phyloP scores from a whole-genome alignment of 1,284 basidiomycete genomes.

The Tilletia setariae region DNA sequence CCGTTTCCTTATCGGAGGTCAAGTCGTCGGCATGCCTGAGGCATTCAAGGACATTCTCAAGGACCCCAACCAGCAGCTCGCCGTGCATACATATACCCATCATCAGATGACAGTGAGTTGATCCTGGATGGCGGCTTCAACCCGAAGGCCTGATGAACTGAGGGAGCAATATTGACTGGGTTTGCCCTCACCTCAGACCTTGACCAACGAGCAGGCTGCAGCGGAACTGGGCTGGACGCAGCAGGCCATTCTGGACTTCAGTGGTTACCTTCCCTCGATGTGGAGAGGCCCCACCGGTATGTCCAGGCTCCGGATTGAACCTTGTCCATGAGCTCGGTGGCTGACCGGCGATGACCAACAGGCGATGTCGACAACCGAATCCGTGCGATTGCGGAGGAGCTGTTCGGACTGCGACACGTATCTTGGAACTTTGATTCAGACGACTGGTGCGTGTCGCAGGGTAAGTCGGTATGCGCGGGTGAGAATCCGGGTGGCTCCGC shows the following conservation, averaged over 20 bases:
- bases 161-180: not conserved
- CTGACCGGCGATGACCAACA: constrained; percentile 3
- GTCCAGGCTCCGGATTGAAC: not conserved
- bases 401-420: constrained; percentile 54
- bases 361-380: constrained; percentile 49
- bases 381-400: constrained; percentile 43
- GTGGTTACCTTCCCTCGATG: constrained; percentile 57
- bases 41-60: constrained; percentile 12
- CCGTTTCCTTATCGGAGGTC: constrained; percentile 76
- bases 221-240: constrained; percentile 80
- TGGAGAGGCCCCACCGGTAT: constrained; percentile 43
- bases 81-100: constrained; percentile 58
- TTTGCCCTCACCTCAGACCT: not conserved
- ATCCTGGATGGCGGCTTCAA: not conserved
- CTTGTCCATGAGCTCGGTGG: no score
- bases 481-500: constrained; percentile 26
- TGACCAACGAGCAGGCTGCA: constrained; percentile 62
- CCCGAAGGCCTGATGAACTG: no score
- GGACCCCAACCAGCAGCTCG: constrained; percentile 30
- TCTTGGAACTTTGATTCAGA: constrained; percentile 55
- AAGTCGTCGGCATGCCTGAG: constrained; percentile 60
- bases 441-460: constrained; percentile 47
- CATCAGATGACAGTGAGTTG: constrained; percentile 55
- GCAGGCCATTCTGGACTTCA: constrained; percentile 74
- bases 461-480: constrained; percentile 31